Conservation (phyloP, 208 protist genomes). For the Borovskyia barvae region DNA sequence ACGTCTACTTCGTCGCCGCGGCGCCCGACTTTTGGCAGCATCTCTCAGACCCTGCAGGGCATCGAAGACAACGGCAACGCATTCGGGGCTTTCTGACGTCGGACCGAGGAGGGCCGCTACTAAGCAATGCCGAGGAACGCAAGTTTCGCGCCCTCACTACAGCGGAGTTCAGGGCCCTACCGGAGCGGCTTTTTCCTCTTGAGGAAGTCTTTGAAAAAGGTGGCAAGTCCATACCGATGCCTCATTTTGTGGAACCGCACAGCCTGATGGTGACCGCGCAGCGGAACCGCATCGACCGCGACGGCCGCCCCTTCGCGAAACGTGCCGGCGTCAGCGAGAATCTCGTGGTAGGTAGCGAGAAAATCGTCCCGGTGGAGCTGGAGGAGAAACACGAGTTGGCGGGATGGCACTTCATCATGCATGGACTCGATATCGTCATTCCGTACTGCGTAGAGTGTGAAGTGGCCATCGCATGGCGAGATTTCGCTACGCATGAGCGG, state of each 20-base stretch:
- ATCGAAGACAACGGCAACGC: constrained; percentile 6
- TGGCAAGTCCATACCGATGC: too few species aligned
- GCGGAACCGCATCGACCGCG: background rate
- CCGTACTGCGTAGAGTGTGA: constrained; percentile 6
- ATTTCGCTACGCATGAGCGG: background rate
- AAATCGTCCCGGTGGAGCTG: background rate
- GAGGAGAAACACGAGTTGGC: constrained; percentile 3
- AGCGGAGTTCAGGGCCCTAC: background rate
- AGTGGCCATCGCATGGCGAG: background rate
- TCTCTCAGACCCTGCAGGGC: background rate
- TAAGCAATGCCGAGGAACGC: constrained; percentile 1
- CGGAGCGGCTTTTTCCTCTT: background rate
- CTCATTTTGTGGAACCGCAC: background rate
- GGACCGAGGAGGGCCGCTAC: background rate
- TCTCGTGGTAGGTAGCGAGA: background rate
- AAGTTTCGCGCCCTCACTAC: background rate
- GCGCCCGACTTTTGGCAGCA: background rate
- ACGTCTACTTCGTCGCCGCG: constrained; percentile 2
- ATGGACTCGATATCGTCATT: constrained; percentile 4
- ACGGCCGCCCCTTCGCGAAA: background rate
- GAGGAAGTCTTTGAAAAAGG: background rate
- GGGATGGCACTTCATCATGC: constrained; percentile 13
- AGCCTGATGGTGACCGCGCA: constrained; percentile 1
- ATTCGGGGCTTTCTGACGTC: background rate
- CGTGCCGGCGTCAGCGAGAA: background rate